Evolutionary conservation across 371 early-diverging fungal genomes (phyloP), one percentile per base, ranked within the genome.

Genomic region (Blakeslea trispora): DNA sequence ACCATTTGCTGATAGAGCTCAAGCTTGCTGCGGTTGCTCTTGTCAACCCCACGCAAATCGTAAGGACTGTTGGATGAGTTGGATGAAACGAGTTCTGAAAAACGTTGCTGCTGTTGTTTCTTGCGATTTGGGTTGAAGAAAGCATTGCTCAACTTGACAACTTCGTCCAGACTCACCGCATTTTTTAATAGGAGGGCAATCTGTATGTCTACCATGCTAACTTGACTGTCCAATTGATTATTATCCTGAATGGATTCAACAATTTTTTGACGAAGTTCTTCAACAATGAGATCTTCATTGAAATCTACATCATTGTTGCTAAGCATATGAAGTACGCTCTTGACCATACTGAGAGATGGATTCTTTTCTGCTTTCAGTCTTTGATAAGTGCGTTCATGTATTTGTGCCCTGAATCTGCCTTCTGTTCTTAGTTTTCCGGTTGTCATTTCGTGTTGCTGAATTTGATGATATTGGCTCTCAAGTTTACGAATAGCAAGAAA

Each of bases 121-220:
- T 81, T 77, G 63, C 79, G 78, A 11, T 79, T 77, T 2, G 53
- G 61, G 15, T 37, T 53, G 15, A 66, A 61, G 44, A 82, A 69
- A 0, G 83, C 75, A 5, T 83, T 73, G 4, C 82, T 85, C 5
- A 75, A 71, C 51, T 86, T 88, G 53, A 91, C 75, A 11, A 97
- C 94, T 66, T 96, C 97, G 46, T 96, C 95, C 41, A 99, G 69
- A 7, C 94, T 87, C 42, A 98, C 94, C 34, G 93, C 93, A 72
- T 99, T 99, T 61, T 94, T 91, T 23, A 99, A 89, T 10, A 99
- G 82, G 11, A 99, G 82, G 3, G 98, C 93, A 55, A 99, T 98
- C 72, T 98, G 98, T 54, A 93, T 87, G 68, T 99, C 99, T 4
- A 99, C 79, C 40, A 92, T 90, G 63, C 87, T 94, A 23, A 99